Conservation (phyloP, 129 eudicot species). For the sunflower (Helianthus annuus) region DNA sequence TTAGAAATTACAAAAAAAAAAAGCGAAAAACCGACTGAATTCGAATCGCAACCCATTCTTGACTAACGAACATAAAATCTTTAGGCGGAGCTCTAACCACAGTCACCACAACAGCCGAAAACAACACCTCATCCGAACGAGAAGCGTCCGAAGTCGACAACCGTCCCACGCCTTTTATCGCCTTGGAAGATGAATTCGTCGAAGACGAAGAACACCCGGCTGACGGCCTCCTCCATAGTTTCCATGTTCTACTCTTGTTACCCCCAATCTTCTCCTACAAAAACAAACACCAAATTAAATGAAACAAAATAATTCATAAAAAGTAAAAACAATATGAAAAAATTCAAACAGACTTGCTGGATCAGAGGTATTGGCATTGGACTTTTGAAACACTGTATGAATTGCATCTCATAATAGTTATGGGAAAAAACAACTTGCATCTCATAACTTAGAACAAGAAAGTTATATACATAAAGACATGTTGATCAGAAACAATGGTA, state of each 20-base stretch:
- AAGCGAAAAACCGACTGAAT: conserved; percentile 84
- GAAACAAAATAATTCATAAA: neutral
- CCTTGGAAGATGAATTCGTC: conserved; percentile 30
- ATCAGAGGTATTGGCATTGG: conserved; percentile 16
- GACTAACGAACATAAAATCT: conserved; percentile 60
- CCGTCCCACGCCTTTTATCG: conserved; percentile 36
- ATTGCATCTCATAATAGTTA: too few species aligned
- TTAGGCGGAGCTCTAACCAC: conserved; percentile 73
- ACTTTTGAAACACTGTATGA: conserved; percentile 48
- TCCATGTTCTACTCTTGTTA: conserved; percentile 67
- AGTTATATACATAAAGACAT: too few species aligned
- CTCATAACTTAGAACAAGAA: too few species aligned
- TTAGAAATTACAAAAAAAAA: conserved; percentile 57
- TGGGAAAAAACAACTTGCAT: too few species aligned
- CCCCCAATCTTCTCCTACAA: conserved; percentile 60
- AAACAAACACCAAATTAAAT: neutral
- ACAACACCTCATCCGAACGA: conserved; percentile 42
- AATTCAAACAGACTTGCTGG: conserved; percentile 38
- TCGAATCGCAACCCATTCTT: conserved; percentile 88
- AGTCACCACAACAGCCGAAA: conserved; percentile 75
- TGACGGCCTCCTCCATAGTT: conserved; percentile 72
- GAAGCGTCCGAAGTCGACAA: conserved; percentile 54
- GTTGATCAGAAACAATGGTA: too few species aligned
- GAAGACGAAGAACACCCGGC: conserved; percentile 30
- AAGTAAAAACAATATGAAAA: neutral